These are phyloP conservation scores for Scheffersomyces parashehatae DNA, from an alignment of 1,139 yeast genomes.

Conservation along the genomic window DNA sequence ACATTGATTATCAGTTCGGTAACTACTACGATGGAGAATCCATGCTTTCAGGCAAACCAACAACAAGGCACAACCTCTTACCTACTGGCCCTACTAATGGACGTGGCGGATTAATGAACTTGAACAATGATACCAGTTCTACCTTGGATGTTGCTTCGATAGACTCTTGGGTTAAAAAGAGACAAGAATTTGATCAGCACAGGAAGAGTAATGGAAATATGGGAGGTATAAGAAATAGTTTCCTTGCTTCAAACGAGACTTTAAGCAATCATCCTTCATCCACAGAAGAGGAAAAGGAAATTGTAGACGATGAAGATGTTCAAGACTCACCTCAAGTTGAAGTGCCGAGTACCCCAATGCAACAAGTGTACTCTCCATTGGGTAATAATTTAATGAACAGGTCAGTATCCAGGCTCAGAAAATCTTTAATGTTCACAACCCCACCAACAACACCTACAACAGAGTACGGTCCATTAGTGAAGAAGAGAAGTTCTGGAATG, in stretches of 20 bases:
- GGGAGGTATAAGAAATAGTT: conserved; percentile 21
- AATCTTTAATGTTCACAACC: conserved; percentile 24
- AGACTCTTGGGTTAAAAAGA: conserved; percentile 53
- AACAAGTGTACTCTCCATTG: conserved; percentile 1
- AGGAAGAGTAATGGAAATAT: conserved; percentile 11
- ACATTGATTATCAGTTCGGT: conserved; percentile 38
- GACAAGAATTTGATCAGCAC: conserved; percentile 48
- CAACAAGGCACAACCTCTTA: conserved; percentile 6
- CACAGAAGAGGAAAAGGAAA: background rate
- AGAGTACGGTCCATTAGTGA: conserved; percentile 7
- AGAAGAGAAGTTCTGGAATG: conserved; percentile 8
- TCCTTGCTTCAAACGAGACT: conserved; percentile 33
- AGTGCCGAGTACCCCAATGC: conserved; percentile 3
- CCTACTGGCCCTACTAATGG: conserved; percentile 1
- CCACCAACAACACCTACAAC: conserved; percentile 11
- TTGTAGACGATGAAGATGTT: conserved; percentile 6
- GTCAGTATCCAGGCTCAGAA: conserved; percentile 22
- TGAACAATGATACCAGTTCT: conserved; percentile 43
- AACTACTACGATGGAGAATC: conserved; percentile 19
- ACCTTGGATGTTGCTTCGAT: conserved; percentile 30
- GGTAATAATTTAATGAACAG: conserved; percentile 17
- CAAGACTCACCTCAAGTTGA: conserved; percentile 5
- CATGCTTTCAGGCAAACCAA: conserved; percentile 4
- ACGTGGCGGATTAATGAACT: background rate
- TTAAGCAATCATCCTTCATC: conserved; percentile 12